Base-by-base conservation (phyloP, 2,329 filamentous ascomycete genomes). In the Volutella citrinella region DNA sequence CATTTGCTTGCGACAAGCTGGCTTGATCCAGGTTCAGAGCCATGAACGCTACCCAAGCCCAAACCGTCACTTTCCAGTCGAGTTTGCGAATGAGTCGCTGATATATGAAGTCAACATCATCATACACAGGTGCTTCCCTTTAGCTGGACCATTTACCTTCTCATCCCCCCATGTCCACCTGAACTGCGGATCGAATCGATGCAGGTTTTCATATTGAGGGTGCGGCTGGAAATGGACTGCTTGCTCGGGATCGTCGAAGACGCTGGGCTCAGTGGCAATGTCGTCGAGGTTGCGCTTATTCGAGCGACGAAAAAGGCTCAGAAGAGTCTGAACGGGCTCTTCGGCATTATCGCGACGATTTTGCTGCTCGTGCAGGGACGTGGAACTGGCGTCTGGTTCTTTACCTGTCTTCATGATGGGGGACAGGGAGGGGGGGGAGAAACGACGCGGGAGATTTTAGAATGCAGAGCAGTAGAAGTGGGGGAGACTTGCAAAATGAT, bases 1-100 rank as follows among this genome's bases (percentile, higher is more conserved):
- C 65, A 21, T 71, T 37, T 1, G 70, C 69, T 40, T 74, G 67
- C 3, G 46, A 29, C 11, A 74, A 51, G 39, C 73, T 74, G 7
- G 65, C 63, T 2, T 69, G 56, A 30, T 72, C 69, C 5, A 74
- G 54, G 35, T 76, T 71, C 19, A 76, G 60, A 7, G 51, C 55
- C 26, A 57, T 46, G 34, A 55, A 53, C 32, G 45, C 69, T 32
- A 73, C 47, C 24, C 69, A 70, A 2, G 62, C 56, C 61, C 64
- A 73, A 10, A 64, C 34, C 57, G 69, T 68, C 33, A 72, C 69
- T 22, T 61, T 51, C 19, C 51, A 45, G 37, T 67, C 64, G 6
- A 65, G 56, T 46, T 64, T 66, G n/a, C 60, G 57, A 5, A 68
- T 45, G 1, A 68, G 38, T 1, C 42, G 42, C 30, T 38, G 19